phyloP scores from a whole-genome alignment of 495 filamentous ascomycete species.

The Annulohypoxylon bovei region DNA sequence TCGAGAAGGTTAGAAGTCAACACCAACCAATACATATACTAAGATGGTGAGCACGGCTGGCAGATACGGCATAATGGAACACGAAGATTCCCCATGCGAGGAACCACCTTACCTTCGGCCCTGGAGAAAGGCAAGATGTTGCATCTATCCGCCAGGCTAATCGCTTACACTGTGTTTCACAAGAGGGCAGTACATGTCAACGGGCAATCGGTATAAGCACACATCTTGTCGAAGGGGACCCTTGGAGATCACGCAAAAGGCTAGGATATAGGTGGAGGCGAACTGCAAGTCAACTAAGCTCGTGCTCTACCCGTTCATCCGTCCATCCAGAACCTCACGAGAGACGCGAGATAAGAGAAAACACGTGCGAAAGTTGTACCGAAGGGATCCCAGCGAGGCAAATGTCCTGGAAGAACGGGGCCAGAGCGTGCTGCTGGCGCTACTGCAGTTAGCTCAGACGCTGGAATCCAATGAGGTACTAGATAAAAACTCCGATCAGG shows the following conservation, averaged over 20 bases:
- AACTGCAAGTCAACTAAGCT: constrained; percentile 9
- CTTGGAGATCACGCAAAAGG: constrained; percentile 17
- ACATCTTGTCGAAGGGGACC: not conserved
- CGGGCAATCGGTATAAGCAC: constrained; percentile 17
- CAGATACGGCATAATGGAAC: constrained; percentile 4
- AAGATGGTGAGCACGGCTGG: not conserved
- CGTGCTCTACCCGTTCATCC: not conserved
- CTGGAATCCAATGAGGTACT: constrained; percentile 24
- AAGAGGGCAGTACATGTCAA: constrained; percentile 8
- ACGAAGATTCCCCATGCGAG: constrained; percentile 7
- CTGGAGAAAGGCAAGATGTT: constrained; percentile 27
- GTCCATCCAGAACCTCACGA: constrained; percentile 2
- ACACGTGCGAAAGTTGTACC: constrained; percentile 30
- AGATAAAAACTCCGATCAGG: constrained; percentile 34
- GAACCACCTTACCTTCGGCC: constrained; percentile 16
- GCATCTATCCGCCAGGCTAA: constrained; percentile 12
- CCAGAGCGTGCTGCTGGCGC: constrained; percentile 5
- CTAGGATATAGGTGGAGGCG: not conserved
- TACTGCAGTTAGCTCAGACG: not conserved
- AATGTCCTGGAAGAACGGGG: not conserved
- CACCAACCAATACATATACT: constrained; percentile 23
- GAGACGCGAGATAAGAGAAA: constrained; percentile 16
- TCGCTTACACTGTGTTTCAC: constrained; percentile 34
- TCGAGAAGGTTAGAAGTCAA: not conserved
- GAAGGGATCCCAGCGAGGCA: constrained; percentile 10